Conservation (phyloP, 805 yeast genomes). For the Metschnikowia baotianmanensis region DNA sequence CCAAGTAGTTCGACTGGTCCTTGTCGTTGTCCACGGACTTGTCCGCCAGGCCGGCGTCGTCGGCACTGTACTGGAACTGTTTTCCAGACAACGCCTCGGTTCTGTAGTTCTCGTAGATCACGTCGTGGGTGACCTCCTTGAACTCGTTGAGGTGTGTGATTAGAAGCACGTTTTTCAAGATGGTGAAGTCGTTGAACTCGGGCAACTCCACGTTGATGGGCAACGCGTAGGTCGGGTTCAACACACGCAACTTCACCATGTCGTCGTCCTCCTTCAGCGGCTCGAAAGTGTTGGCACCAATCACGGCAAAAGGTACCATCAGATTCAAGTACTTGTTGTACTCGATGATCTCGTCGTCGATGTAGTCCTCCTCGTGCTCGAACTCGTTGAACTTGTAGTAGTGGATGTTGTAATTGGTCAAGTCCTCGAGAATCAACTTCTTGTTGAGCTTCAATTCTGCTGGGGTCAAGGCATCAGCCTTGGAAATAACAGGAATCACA, state of each 20-base stretch:
- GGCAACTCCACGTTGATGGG: constrained; percentile 66
- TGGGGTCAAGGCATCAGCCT: constrained; percentile 43
- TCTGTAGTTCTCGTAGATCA: constrained; percentile 84
- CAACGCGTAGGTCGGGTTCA: constrained; percentile 47
- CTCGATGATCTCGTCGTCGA: constrained; percentile 62
- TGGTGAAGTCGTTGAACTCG: constrained; percentile 74
- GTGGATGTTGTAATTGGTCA: constrained; percentile 66
- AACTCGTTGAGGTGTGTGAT: constrained; percentile 85
- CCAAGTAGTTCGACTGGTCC: constrained; percentile 33
- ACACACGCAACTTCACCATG: constrained; percentile 51
- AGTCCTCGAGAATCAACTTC: constrained; percentile 71
- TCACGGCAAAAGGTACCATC: constrained; percentile 63
- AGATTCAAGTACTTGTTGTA: constrained; percentile 64
- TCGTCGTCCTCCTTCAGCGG: constrained; percentile 37
- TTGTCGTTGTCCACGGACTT: constrained; percentile 8
- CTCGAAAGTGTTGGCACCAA: constrained; percentile 65
- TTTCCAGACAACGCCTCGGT: constrained; percentile 78
- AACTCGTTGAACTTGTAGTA: constrained; percentile 68
- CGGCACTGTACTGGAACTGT: constrained; percentile 39
- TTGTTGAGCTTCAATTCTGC: constrained; percentile 63
- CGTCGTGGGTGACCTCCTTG: constrained; percentile 85
- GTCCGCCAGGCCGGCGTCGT: constrained; percentile 15
- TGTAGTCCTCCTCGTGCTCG: constrained; percentile 48
- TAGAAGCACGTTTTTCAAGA: constrained; percentile 73
- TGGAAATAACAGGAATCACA: constrained; percentile 43